Evolutionary conservation across 495 filamentous ascomycete species (phyloP), one percentile per base, ranked within the genome.

Genomic region (Annulohypoxylon moriforme): DNA sequence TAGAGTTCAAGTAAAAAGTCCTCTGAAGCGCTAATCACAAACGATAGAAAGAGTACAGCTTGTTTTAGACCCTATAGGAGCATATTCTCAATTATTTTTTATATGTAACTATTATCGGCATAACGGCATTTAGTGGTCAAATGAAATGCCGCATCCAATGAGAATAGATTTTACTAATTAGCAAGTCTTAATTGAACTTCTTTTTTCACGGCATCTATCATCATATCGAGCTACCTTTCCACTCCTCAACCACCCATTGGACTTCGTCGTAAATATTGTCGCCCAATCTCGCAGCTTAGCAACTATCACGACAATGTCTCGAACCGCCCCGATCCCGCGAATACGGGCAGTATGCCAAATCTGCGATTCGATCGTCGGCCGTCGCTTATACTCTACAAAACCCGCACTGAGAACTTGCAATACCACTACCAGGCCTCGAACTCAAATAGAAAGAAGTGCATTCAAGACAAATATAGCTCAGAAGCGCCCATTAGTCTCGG

Each of bases 311-410:
- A 47, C 25, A 25, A 74, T 78, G 71, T 60, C 67, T 49, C 71
- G 70, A 44, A 38, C 74, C 11, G 38, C 31, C 1, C 55, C 38
- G 18, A n/a, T 76, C 20, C 52, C 60, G 47, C 73, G 68, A 22
- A 36, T 64, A 38, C 73, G 46, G 36, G 44, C 68, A 0, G 60
- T 78, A 9, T 76, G 76, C 29, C 76, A 76, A 25, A 76, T 78
- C 10, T 78, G 76, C 63, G 71, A 76, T 18, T 74, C 69, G n/a
- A 67, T 74, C 27, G 55, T 68, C 4, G 34, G 59, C 25, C 71
- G 57, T 11, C 74, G 71, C 24, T 65, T 68, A 24, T 40, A 66
- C 33, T 55, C 67, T 5, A 67, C 63, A 5, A 67, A 61, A 11
- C 71, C 66, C 1, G 8, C 56, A 33, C 52, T 55, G 22, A 61